A percentile compares a stretch with the other conserved stretches of the same genome.
phyloP scores from a whole-genome alignment of 768 basidiomycete genomes.

The Tylopilus felleus region DNA sequence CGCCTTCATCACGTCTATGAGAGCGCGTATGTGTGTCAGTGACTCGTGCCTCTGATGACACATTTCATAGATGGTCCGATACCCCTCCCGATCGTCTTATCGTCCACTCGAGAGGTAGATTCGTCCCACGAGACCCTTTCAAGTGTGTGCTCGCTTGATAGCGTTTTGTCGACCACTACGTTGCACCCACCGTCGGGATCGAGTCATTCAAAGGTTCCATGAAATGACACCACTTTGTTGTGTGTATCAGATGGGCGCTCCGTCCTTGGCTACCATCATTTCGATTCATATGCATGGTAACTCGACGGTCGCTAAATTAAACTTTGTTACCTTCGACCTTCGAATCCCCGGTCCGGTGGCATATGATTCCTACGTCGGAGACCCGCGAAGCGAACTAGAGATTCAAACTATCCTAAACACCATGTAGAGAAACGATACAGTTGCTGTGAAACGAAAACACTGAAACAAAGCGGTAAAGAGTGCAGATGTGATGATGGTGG shows the following conservation, averaged over 20 bases:
- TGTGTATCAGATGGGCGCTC: neutral
- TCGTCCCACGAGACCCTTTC: too few species aligned
- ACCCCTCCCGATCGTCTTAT: neutral
- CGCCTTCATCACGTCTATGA: constrained; percentile 1
- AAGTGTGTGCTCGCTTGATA: neutral
- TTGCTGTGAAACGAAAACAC: neutral
- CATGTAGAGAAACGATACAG: constrained; percentile 12
- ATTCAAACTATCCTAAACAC: constrained; percentile 4
- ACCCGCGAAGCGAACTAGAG: neutral
- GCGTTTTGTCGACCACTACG: neutral
- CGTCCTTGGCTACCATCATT: constrained; percentile 22
- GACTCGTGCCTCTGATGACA: neutral
- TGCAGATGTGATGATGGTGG: constrained; percentile 4
- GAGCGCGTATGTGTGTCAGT: neutral
- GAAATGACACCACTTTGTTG: neutral
- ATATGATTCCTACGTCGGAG: neutral
- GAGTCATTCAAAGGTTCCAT: neutral
- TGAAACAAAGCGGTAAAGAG: neutral
- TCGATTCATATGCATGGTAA: constrained; percentile 1
- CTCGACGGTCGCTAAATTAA: constrained; percentile 12
- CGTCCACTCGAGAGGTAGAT: too few species aligned
- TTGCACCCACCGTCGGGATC: neutral
- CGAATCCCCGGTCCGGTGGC: neutral
- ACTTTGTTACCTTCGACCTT: constrained; percentile 7
- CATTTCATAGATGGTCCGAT: constrained; percentile 14